phyloP scores from a whole-genome alignment of 1,284 basidiomycete species.

The Flammula alnicola region DNA sequence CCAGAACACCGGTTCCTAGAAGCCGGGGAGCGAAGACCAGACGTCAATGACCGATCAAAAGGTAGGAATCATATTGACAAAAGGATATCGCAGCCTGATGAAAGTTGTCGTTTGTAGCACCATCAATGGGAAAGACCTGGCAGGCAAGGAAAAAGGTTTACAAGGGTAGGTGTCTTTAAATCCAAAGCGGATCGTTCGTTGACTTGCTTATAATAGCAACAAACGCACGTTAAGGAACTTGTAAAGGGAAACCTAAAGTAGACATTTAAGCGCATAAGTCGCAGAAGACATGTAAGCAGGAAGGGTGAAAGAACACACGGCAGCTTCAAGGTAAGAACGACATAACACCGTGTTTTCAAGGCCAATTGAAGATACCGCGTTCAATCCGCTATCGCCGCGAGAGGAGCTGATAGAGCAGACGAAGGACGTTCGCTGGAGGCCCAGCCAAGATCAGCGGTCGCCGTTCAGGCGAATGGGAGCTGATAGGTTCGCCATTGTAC shows the following conservation, averaged over 20 bases:
- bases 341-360: no score
- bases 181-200: slow-evolving; percentile 1
- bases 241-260: slow-evolving; percentile 2
- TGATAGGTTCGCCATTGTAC: background rate
- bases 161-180: slow-evolving; percentile 6
- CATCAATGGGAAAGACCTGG: background rate
- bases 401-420: no score
- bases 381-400: no score
- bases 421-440: background rate
- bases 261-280: slow-evolving; percentile 12
- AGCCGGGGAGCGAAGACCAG: background rate
- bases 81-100: no score
- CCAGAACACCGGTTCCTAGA: slow-evolving; percentile 1
- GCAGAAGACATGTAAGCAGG: slow-evolving; percentile 1
- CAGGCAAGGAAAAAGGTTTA: slow-evolving; percentile 1
- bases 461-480: background rate
- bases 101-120: slow-evolving; percentile 1
- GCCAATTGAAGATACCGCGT: no score
- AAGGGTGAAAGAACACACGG: slow-evolving; percentile 1
- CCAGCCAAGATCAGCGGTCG: background rate
- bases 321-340: no score
- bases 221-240: slow-evolving; percentile 1
- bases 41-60: background rate
- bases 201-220: slow-evolving; percentile 3
- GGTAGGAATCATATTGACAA: background rate